phyloP scores from a whole-genome alignment of 495 filamentous ascomycete species.

The Podospora sp. region DNA sequence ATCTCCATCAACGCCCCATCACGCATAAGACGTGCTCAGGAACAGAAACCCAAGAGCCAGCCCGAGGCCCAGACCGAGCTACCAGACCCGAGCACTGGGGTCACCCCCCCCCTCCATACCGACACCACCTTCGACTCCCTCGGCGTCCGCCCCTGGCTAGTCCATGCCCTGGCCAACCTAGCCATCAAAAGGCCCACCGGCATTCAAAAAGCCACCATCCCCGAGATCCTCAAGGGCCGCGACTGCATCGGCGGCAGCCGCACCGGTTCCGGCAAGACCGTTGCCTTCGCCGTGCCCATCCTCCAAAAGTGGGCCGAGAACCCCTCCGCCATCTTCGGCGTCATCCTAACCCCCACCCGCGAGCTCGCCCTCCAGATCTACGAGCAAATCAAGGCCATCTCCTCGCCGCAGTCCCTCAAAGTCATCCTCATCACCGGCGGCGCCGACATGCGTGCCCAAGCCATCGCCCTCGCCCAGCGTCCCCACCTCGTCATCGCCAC shows the following conservation, averaged over 20 bases:
- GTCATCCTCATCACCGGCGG: conserved; percentile 86
- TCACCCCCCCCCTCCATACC: conserved; percentile 47
- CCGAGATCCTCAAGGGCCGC: conserved; percentile 81
- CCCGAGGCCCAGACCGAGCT: background rate
- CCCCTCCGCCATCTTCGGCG: conserved; percentile 84
- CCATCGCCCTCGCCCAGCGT: conserved; percentile 73
- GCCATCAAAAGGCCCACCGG: conserved; percentile 85
- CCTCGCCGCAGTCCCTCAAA: conserved; percentile 81
- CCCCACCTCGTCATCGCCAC: conserved; percentile 95
- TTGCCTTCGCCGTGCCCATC: conserved; percentile 92
- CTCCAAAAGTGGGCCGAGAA: conserved; percentile 92
- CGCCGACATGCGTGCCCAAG: conserved; percentile 88
- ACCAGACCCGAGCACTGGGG: conserved; percentile 20
- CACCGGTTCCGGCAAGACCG: conserved; percentile 98
- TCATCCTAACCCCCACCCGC: conserved; percentile 87
- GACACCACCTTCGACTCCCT: conserved; percentile 73
- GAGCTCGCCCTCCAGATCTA: conserved; percentile 95
- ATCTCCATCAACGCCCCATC: conserved; percentile 49
- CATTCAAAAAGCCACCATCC: conserved; percentile 91
- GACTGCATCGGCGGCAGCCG: conserved; percentile 94
- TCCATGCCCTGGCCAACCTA: conserved; percentile 81
- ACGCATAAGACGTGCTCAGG: conserved; percentile 46
- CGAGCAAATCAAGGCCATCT: conserved; percentile 92
- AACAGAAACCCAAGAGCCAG: conserved; percentile 21
- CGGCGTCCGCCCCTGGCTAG: conserved; percentile 82